Percentiles rank a stretch among this genome's conserved stretches.
These are phyloP conservation scores for Ascochyta pisi DNA, from an alignment of 2,329 filamentous ascomycete genomes.

Conservation along the genomic window DNA sequence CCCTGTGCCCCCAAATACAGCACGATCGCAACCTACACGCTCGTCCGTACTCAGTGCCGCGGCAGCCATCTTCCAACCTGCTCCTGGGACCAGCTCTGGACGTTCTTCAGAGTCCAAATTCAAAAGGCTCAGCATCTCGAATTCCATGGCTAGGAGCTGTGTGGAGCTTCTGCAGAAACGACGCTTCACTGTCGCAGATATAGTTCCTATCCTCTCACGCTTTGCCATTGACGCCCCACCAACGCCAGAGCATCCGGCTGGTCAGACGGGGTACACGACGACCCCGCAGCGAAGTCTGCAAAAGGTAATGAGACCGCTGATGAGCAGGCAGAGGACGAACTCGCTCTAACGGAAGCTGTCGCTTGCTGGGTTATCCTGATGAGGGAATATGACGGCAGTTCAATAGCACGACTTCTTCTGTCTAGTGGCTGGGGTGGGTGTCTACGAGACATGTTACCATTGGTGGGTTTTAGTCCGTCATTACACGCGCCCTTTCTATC, in stretches of 20 bases:
- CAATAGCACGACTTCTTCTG: not conserved
- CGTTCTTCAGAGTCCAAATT: conserved; percentile 5
- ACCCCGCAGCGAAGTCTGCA: conserved; percentile 12
- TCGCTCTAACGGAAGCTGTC: conserved; percentile 25
- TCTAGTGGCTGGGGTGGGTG: conserved; percentile 6
- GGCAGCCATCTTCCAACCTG: conserved; percentile 35
- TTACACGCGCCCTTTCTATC: not conserved
- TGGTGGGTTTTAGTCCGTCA: not conserved
- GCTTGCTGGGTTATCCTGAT: not conserved
- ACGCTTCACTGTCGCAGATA: conserved; percentile 2
- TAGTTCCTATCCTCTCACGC: not conserved
- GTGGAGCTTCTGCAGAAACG: not conserved
- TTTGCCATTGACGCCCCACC: not conserved
- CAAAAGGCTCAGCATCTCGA: conserved; percentile 30
- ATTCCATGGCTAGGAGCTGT: conserved; percentile 8
- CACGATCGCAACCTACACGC: conserved; percentile 16
- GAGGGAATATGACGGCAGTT: conserved; percentile 6
- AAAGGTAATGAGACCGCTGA: not conserved
- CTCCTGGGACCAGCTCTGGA: not conserved
- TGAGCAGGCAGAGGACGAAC: conserved; percentile 20
- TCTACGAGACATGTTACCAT: not conserved
- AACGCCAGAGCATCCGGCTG: conserved; percentile 2
- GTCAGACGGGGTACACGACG: conserved; percentile 12
- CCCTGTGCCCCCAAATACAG: conserved; percentile 24
- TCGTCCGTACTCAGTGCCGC: conserved; percentile 27